These are phyloP conservation scores for Chaetomium fimeti DNA, from an alignment of 495 filamentous ascomycete genomes.

Conservation along the genomic window DNA sequence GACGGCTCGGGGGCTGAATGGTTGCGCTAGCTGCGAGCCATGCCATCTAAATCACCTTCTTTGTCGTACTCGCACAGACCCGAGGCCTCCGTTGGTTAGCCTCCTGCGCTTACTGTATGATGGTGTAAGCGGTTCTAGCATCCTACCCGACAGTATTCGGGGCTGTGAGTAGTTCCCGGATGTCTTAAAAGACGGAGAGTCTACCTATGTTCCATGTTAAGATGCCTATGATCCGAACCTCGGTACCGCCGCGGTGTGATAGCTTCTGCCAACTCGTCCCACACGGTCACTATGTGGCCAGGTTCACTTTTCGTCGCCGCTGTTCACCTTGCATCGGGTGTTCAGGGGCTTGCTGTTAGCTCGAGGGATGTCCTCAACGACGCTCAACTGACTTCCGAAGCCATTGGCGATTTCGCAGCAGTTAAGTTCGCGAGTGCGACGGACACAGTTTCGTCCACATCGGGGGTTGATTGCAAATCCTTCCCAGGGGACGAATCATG, in stretches of 20 bases:
- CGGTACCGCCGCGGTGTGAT: neutral
- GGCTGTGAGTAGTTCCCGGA: neutral
- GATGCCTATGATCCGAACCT: neutral
- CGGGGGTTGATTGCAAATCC: slow-evolving; percentile 44
- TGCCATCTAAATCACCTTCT: neutral
- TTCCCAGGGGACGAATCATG: slow-evolving; percentile 53
- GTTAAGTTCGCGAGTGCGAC: neutral
- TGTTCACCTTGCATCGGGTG: neutral
- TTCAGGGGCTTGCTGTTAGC: neutral
- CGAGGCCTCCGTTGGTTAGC: neutral
- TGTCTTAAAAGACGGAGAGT: neutral
- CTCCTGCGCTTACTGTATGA: neutral
- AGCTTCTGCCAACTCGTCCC: neutral
- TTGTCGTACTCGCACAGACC: neutral
- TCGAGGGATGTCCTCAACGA: neutral
- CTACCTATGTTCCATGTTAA: neutral
- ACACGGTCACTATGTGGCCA: neutral
- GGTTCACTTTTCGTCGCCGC: neutral
- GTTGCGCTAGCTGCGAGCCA: neutral
- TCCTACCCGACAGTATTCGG: neutral
- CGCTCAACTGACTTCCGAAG: neutral
- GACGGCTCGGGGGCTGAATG: neutral
- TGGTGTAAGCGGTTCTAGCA: neutral
- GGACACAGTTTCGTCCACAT: neutral
- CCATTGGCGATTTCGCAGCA: neutral